Conservation (phyloP, 192 early-diverging fungal species). For the Backusella liffmaniae region DNA sequence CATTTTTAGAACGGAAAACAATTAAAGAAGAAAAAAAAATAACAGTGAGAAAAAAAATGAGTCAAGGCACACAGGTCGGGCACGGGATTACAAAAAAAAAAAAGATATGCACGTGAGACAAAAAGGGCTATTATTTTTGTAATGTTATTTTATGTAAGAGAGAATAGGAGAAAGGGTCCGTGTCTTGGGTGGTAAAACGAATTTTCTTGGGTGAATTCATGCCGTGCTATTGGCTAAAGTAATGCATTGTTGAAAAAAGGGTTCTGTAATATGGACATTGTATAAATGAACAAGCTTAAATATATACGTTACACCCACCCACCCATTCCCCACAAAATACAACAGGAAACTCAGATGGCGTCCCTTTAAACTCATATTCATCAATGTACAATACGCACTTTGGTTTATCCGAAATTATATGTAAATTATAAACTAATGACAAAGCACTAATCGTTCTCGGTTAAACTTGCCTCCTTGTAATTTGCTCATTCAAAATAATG, state of each 20-base stretch:
- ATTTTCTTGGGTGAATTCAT: not conserved
- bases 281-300: not conserved
- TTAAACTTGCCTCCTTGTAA: not conserved
- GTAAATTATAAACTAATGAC: not conserved
- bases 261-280: not conserved
- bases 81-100: conserved; percentile 7
- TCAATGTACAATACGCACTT: not conserved
- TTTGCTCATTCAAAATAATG: not conserved
- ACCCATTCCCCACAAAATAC: not conserved
- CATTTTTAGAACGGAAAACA: not conserved
- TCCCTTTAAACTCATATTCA: not conserved
- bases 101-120: not conserved
- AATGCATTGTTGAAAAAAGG: not conserved
- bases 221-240: not conserved
- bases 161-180: not conserved
- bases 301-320: not conserved
- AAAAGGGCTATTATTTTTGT: not conserved
- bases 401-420: conserved; percentile 1
- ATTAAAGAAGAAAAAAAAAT: not conserved
- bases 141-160: not conserved
- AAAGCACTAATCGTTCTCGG: not conserved
- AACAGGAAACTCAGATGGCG: not conserved
- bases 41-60: conserved; percentile 10
- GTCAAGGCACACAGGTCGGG: conserved; percentile 7
- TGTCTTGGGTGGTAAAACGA: not conserved